Conservation (phyloP, 1,139 yeast genomes). For the Magnusiomyces clavatus region DNA sequence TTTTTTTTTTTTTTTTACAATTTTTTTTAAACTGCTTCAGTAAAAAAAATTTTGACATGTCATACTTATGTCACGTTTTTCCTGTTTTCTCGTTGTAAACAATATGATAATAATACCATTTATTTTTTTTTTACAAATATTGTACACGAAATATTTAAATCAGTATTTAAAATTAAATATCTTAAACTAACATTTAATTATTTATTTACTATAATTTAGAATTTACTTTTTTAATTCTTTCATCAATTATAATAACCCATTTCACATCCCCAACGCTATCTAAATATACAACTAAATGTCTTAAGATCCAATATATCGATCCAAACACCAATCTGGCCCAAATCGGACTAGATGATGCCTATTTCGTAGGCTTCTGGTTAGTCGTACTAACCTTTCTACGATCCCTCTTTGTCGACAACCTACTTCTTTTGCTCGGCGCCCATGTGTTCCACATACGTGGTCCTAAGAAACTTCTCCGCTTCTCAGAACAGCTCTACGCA, state of each 20-base stretch:
- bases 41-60: neutral
- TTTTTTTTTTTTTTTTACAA: neutral
- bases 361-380: constrained; percentile 49
- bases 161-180: no score
- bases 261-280: constrained; percentile 8
- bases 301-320: constrained; percentile 22
- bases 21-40: neutral
- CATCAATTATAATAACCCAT: neutral
- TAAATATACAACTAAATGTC: constrained; percentile 21
- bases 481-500: constrained; percentile 85
- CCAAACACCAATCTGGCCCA: constrained; percentile 19
- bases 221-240: neutral
- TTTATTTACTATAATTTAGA: neutral
- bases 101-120: neutral
- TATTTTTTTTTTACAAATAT: no score
- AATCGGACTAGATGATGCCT: constrained; percentile 39
- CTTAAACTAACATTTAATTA: no score
- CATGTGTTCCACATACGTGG: constrained; percentile 29
- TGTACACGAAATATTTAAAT: no score
- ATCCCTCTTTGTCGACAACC: constrained; percentile 49
- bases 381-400: constrained; percentile 52
- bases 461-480: constrained; percentile 51
- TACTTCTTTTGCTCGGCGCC: constrained; percentile 52
- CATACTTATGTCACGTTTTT: no score
- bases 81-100: no score